Percentiles rank a stretch among this genome's conserved stretches.
phyloP scores from a whole-genome alignment of 2,329 filamentous ascomycete genomes.

The Fusarium sp. region DNA sequence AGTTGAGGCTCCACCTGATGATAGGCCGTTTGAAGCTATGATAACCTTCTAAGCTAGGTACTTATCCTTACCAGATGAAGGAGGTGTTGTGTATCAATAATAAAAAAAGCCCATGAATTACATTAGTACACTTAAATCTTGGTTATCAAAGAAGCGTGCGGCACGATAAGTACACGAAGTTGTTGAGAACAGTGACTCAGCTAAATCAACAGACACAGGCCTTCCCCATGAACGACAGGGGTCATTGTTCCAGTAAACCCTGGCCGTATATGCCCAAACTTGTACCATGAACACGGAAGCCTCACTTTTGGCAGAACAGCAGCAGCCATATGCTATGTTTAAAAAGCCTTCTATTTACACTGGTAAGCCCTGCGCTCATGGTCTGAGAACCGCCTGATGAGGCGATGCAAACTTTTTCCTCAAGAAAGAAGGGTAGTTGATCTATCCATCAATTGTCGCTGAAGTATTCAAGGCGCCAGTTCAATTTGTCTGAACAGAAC shows the following conservation, averaged over 20 bases:
- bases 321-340: not conserved
- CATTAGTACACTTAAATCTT: too few relatives aligned
- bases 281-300: not conserved
- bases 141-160: not conserved
- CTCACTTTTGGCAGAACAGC: slow-evolving; percentile 5
- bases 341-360: too few relatives aligned
- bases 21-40: not conserved
- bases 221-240: not conserved
- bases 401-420: too few relatives aligned
- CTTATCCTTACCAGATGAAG: slow-evolving; percentile 21
- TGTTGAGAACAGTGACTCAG: not conserved
- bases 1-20: slow-evolving; percentile 20
- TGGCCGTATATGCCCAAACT: not conserved
- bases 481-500: too few relatives aligned
- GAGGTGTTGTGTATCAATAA: slow-evolving; percentile 5
- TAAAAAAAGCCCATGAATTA: not conserved
- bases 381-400: too few relatives aligned
- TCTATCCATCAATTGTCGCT: too few relatives aligned
- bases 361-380: too few relatives aligned
- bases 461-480: too few relatives aligned
- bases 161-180: not conserved
- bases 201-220: too few relatives aligned
- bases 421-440: too few relatives aligned
- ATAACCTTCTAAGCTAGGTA: not conserved
- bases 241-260: not conserved